Base-by-base conservation (phyloP, 1,284 basidiomycete species). In the Rhodofomes roseus region DNA sequence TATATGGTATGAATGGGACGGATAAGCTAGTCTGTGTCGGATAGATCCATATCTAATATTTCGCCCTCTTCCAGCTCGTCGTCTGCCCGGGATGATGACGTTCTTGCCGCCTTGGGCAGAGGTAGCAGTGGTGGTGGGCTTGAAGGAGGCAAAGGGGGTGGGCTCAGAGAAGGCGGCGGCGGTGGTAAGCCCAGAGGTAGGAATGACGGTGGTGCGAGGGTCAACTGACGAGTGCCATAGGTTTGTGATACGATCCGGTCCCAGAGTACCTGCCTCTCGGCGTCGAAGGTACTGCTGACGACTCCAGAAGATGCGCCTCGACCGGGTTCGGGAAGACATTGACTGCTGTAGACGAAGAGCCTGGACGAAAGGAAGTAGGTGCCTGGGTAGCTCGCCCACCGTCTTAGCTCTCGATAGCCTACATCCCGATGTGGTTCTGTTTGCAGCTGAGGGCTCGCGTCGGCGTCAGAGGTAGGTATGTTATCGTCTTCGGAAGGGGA, bases 371-470 rank as follows among this genome's bases (percentile, higher is more conserved):
- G 81, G 68, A 90, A 90, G 62, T 84, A 79, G 2, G 80, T 79
- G 34, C 75, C 68, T 3, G 87, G 84, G 64, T 87, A 91, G 29
- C 62, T 67, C 4, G 86, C 89, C 89, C 88, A 90, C 51, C 88
- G 79, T 27, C 64, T 70, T 9, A 63, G 66, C 4, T 12, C 34
- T 44, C 14, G 2, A 5, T 37, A 29, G 25, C 8, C 16, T 16
- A 27, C 37, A 44, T 34, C 36, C 60, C 60, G 16, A 41, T 46
- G 7, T 36, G 55, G 37, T 20, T 44, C 43, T 9, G 48, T 18
- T 40, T 44, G 31, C 7, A 31, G 0, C 7, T 12, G 11, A 29
- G 54, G 34, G 4, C 8, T 7, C 40, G 46, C 41, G 41, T 40
- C 52, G 51, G 48, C 55, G 41, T 40, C 52, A 54, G 51, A 57